Base-by-base conservation (phyloP, 805 yeast species). In the Nakazawaea holstii region DNA sequence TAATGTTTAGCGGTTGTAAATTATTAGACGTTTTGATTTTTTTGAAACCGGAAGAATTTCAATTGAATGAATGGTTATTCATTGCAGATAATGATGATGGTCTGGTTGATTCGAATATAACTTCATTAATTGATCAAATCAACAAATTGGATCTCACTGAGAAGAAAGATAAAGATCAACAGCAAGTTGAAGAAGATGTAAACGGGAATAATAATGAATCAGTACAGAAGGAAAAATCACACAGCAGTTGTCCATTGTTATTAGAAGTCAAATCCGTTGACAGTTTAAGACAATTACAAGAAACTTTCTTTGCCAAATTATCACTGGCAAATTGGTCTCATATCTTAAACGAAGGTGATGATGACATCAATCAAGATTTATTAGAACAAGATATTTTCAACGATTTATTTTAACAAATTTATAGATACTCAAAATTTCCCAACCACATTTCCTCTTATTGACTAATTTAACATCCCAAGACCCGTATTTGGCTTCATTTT, bases 351-450 rank as follows among this genome's bases (percentile, higher is more conserved):
- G 64, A 85, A 58, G 62, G 59, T 27, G 31, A 37, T 3, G 15
- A 53, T 29, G 50, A 49, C 1, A 57, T 68, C 1, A 81, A 82
- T 55, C 20, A 58, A 15, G 68, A 64, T 0, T 64, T 69, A 1
- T 80, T 90, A 56, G 71, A 72, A 46, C 61, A 63, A 5, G 95
- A 87, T 62, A 55, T 84, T 1, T 64, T 78, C 37, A 55, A 64
- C 20, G 97, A 90, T 60, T 61, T 43, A 49, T 10, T 64, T 70
- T 61, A 41, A 47, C 59, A 56, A 91, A 87, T 52, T 81, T 73
- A 65, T 84, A 80, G 8, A 92, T 84, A 47, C 87, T 78, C 33
- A 94, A 69, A 9, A 85, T 92, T 64, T 94, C 99, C 97, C 98
- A 90, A 0, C 98, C 98, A 1, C 97, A 96, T 57, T 87, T 87